These are phyloP conservation scores for Lagenidium giganteum DNA, from an alignment of 352 stramenopile genomes.

Conservation along the genomic window DNA sequence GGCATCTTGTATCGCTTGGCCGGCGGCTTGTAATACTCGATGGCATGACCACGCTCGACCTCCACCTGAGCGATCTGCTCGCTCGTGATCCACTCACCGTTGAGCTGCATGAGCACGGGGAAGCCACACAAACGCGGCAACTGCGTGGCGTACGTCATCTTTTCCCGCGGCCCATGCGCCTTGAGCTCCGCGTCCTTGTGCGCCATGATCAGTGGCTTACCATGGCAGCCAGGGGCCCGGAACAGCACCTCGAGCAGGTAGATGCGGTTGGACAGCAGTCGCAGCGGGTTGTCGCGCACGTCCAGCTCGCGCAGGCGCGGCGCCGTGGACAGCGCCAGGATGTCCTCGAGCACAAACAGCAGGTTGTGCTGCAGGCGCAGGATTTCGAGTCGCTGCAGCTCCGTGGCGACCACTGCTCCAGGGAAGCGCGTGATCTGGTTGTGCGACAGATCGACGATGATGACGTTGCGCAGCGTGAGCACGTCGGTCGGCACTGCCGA, in stretches of 20 bases:
- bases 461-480: constrained; percentile 48
- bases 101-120: constrained; percentile 59
- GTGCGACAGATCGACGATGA: constrained; percentile 46
- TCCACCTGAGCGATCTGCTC: constrained; percentile 43
- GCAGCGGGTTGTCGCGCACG: constrained; percentile 47
- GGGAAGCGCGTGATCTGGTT: constrained; percentile 64
- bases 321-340: constrained; percentile 36
- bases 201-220: constrained; percentile 29
- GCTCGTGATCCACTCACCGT: constrained; percentile 57
- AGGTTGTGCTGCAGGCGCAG: constrained; percentile 51
- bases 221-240: constrained; percentile 16
- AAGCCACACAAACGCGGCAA: constrained; percentile 51
- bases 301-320: constrained; percentile 56
- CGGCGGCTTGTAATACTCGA: constrained; percentile 38
- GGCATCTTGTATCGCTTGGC: background rate
- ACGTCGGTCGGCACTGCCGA: constrained; percentile 30
- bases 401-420: constrained; percentile 27
- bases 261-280: constrained; percentile 53
- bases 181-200: constrained; percentile 37
- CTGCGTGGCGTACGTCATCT: constrained; percentile 28
- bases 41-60: constrained; percentile 26
- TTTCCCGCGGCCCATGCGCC: background rate
- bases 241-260: constrained; percentile 68
- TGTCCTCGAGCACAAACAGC: constrained; percentile 57
- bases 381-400: constrained; percentile 42